phyloP scores from a whole-genome alignment of 768 basidiomycete genomes.

The Obba rivulosa region DNA sequence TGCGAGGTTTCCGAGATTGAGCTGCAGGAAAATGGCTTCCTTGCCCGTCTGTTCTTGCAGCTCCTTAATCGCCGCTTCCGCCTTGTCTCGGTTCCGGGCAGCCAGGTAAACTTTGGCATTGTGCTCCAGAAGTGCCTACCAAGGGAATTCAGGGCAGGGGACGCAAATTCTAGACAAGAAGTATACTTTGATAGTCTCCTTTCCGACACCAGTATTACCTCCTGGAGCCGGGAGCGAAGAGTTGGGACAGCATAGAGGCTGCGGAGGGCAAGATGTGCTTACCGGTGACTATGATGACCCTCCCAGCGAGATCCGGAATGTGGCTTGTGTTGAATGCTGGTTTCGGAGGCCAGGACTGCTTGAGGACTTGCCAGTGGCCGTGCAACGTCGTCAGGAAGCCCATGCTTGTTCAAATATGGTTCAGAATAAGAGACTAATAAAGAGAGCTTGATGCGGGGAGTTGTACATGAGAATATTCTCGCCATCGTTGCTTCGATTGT shows the following conservation, averaged over 20 bases:
- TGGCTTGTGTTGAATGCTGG: constrained; percentile 16
- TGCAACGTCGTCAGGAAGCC: too few relatives aligned
- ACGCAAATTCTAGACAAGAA: neutral
- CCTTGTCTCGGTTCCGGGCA: constrained; percentile 12
- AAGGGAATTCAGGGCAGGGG: neutral
- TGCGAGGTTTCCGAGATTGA: constrained; percentile 19
- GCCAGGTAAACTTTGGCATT: constrained; percentile 28
- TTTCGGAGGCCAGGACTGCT: too few relatives aligned
- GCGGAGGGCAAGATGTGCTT: neutral
- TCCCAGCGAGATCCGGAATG: constrained; percentile 37
- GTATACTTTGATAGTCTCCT: constrained; percentile 54
- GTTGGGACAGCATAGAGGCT: neutral
- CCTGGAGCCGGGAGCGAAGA: neutral
- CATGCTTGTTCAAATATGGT: too few relatives aligned
- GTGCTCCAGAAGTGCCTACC: constrained; percentile 18
- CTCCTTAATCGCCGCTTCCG: constrained; percentile 17
- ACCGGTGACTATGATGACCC: constrained; percentile 34
- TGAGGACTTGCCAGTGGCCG: too few relatives aligned
- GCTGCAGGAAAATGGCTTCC: constrained; percentile 14
- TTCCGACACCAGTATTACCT: constrained; percentile 42
- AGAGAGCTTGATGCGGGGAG: too few relatives aligned
- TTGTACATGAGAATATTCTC: too few relatives aligned
- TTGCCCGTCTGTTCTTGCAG: constrained; percentile 23
- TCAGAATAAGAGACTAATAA: too few relatives aligned
- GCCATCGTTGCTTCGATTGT: too few relatives aligned